Evolutionary conservation across 1,284 basidiomycete genomes (phyloP).

Genomic region (Trametes hirsuta): DNA sequence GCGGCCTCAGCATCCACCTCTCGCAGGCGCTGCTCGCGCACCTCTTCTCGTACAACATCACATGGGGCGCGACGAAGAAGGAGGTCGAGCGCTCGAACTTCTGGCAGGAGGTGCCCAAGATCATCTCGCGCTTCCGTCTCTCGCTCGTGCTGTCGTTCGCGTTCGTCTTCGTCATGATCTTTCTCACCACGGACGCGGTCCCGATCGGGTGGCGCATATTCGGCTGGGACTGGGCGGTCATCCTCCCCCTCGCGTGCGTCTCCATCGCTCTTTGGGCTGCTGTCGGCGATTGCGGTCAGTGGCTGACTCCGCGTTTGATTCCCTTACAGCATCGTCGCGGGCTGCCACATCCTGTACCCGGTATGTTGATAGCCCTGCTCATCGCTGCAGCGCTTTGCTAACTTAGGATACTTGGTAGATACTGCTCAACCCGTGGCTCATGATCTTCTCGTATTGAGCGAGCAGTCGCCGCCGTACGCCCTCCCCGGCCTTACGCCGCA

Average conservation of each 20-base stretch:
- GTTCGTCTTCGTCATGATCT: conserved; percentile 52
- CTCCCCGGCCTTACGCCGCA: not conserved
- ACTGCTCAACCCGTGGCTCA: conserved; percentile 75
- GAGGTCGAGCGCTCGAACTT: conserved; percentile 85
- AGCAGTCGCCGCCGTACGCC: not conserved
- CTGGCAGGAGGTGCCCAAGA: conserved; percentile 85
- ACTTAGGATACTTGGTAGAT: conserved; percentile 44
- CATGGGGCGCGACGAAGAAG: conserved; percentile 80
- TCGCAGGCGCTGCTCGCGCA: conserved; percentile 79
- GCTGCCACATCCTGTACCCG: conserved; percentile 72
- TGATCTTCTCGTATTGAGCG: conserved; percentile 65
- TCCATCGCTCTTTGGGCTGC: conserved; percentile 1
- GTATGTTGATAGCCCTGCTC: conserved; percentile 40
- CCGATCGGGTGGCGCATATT: conserved; percentile 67
- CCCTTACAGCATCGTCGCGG: conserved; percentile 52
- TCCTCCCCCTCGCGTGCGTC: conserved; percentile 66
- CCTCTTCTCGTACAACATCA: conserved; percentile 83
- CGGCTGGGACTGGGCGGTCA: conserved; percentile 66
- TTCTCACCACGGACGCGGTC: conserved; percentile 55
- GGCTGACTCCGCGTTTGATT: conserved; percentile 6
- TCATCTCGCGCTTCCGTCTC: conserved; percentile 74
- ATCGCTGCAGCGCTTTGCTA: not conserved
- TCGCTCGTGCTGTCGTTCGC: conserved; percentile 59
- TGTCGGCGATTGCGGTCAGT: not conserved
- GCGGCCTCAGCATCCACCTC: conserved; percentile 76